phyloP scores from a whole-genome alignment of 371 early-diverging fungal species.

The Synchytrium microbalum region DNA sequence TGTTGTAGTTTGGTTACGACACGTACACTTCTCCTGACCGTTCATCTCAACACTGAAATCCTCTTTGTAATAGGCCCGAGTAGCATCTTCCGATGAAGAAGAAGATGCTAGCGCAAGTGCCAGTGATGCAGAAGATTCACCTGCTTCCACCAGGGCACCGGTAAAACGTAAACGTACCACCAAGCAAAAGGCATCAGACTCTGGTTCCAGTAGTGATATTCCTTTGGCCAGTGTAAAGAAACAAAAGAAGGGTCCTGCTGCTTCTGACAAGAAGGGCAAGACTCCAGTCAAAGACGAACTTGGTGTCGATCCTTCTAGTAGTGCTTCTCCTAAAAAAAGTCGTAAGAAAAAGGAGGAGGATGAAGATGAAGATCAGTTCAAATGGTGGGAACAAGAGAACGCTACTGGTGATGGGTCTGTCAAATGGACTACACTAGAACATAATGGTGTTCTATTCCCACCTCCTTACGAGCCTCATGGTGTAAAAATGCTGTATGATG shows the following conservation, averaged over 20 bases:
- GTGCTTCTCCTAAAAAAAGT: not conserved
- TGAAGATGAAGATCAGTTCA: conserved; percentile 7
- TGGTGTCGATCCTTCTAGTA: not conserved
- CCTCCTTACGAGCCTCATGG: conserved; percentile 89
- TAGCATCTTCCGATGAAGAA: not conserved
- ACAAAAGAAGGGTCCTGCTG: conserved; percentile 48
- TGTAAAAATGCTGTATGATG: conserved; percentile 80
- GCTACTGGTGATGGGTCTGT: conserved; percentile 11
- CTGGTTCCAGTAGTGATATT: not conserved
- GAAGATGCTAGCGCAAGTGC: not conserved
- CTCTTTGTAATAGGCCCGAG: not conserved
- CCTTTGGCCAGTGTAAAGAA: conserved; percentile 44
- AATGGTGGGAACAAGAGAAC: conserved; percentile 21
- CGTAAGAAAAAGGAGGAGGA: conserved; percentile 11
- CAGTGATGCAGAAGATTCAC: not conserved
- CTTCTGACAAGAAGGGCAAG: conserved; percentile 8
- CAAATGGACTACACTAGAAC: conserved; percentile 79
- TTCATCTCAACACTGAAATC: not conserved
- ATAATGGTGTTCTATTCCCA: conserved; percentile 87
- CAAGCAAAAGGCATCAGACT: conserved; percentile 25
- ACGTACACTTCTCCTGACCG: not conserved
- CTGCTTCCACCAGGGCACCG: not conserved
- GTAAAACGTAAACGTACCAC: conserved; percentile 20
- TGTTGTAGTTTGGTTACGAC: not conserved
- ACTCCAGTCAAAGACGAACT: not conserved